Conservation (phyloP, 805 yeast species). For the Suhomyces tanzawaensis region DNA sequence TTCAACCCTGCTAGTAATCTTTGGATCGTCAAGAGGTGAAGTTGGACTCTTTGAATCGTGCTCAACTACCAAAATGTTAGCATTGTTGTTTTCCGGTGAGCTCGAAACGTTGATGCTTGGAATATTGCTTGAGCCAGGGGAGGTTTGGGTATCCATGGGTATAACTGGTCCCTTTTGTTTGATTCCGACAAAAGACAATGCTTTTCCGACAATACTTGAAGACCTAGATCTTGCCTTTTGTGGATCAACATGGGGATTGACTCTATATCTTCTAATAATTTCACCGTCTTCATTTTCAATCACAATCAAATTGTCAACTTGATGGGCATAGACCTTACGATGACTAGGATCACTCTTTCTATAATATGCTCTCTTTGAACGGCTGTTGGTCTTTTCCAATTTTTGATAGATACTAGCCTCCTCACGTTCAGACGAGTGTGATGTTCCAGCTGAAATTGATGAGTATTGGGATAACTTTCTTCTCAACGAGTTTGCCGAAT, state of each 20-base stretch:
- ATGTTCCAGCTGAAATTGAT: slow-evolving; percentile 17
- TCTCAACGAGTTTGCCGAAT: slow-evolving; percentile 40
- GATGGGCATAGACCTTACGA: slow-evolving; percentile 64
- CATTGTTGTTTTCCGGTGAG: neutral
- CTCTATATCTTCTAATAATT: slow-evolving; percentile 72
- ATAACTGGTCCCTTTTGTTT: slow-evolving; percentile 20
- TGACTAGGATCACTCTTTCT: slow-evolving; percentile 27
- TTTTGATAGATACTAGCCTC: slow-evolving; percentile 2
- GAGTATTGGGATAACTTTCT: slow-evolving; percentile 36
- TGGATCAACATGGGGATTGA: slow-evolving; percentile 52
- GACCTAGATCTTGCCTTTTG: slow-evolving; percentile 23
- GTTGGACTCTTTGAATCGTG: slow-evolving; percentile 9
- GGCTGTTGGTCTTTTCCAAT: neutral
- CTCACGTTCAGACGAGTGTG: neutral
- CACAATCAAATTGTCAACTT: slow-evolving; percentile 70
- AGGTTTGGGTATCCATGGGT: slow-evolving; percentile 4
- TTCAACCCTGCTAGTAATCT: slow-evolving; percentile 15
- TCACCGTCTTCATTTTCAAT: slow-evolving; percentile 94
- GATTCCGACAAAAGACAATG: slow-evolving; percentile 56
- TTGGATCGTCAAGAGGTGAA: slow-evolving; percentile 13
- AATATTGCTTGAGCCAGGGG: slow-evolving; percentile 1
- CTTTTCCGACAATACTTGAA: slow-evolving; percentile 41
- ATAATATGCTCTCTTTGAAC: slow-evolving; percentile 25
- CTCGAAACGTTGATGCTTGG: slow-evolving; percentile 11
- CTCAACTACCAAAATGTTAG: slow-evolving; percentile 11